Evolutionary conservation across 2,329 filamentous ascomycete species (phyloP), one percentile per base, ranked within the genome.

Genomic region (Catunica adiposa): DNA sequence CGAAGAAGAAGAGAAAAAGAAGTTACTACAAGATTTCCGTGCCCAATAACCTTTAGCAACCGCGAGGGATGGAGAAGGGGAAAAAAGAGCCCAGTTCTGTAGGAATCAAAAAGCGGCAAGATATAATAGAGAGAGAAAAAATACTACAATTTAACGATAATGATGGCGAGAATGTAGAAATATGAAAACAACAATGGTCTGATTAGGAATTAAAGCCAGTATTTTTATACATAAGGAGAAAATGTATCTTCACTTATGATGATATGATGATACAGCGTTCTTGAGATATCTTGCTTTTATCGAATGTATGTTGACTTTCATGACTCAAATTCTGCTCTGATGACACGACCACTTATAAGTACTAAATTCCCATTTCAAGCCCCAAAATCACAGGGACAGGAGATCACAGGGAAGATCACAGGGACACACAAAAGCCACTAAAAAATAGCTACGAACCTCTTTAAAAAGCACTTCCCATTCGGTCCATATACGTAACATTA

Each of bases 331-430:
- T 34, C 11, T 11, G 20, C 40, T n/a, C 3, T 44, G n/a, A 22
- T 44, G 40, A 44, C 40, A 44, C 40, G 40, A n/a, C n/a, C 40
- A 44, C 37, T 44, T 44, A 44, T 44, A 44, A 34, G 11, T n/a
- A n/a, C 40, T 17, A 15, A 44, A 44, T n/a, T 22, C 3, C 15
- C 15, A 31, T 23, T 44, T 44, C 44, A 44, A 20, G 40, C 40
- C 37, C 48, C 40, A 22, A 51, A 44, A 25, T 56, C 56, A 47
- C 42, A 56, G 47, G 57, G 51, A 58, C 55, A 61, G 53, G 55
- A 63, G 56, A 62, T 64, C 63, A 64, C 62, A 64, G 62, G 62
- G 62, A 63, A 59, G 61, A 59, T 62, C 61, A 63, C 62, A 64
- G 61, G 62, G 61, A 64, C 62, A 63, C 59, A 58, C 47, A 58